Evolutionary conservation across 371 early-diverging fungal genomes (phyloP).

Genomic region (Encephalitozoon intestinalis): DNA sequence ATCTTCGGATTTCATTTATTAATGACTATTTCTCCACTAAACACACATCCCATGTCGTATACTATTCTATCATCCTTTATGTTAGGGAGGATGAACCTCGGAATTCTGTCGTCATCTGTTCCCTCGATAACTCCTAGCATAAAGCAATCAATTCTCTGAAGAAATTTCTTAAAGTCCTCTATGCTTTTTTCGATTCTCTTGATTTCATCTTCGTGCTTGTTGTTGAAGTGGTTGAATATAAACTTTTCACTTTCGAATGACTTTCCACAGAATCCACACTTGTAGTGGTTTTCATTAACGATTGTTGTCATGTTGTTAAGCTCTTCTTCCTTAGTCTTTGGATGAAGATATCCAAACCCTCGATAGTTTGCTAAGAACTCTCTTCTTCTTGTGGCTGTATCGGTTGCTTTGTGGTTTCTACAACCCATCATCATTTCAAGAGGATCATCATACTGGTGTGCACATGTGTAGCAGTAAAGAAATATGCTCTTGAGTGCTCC

Average conservation of each 20-base stretch:
- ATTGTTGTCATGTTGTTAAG: conserved; percentile 19
- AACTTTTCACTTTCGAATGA: conserved; percentile 14
- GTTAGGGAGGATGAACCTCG: not conserved
- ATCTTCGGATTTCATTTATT: not conserved
- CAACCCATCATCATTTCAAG: conserved; percentile 14
- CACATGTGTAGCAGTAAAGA: conserved; percentile 20
- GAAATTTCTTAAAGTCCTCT: conserved; percentile 1
- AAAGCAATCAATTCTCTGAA: not conserved
- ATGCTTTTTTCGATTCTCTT: conserved; percentile 1
- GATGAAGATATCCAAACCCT: conserved; percentile 2
- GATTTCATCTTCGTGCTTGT: conserved; percentile 13
- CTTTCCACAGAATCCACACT: conserved; percentile 24
- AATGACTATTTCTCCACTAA: conserved; percentile 21
- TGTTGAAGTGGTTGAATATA: conserved; percentile 16
- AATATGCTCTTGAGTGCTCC: not conserved
- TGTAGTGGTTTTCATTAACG: conserved; percentile 12
- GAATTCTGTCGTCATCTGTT: not conserved
- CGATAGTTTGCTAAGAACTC: not conserved
- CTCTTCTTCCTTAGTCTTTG: not conserved
- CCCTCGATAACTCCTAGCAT: conserved; percentile 9
- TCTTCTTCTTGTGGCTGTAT: conserved; percentile 1
- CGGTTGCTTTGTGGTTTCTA: not conserved
- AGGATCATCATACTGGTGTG: not conserved
- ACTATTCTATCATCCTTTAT: conserved; percentile 3
- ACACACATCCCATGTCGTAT: conserved; percentile 25